Evolutionary conservation across 2,329 filamentous ascomycete species (phyloP), one percentile per base, ranked within the genome.

Genomic region (Dactylellina parvicollis): DNA sequence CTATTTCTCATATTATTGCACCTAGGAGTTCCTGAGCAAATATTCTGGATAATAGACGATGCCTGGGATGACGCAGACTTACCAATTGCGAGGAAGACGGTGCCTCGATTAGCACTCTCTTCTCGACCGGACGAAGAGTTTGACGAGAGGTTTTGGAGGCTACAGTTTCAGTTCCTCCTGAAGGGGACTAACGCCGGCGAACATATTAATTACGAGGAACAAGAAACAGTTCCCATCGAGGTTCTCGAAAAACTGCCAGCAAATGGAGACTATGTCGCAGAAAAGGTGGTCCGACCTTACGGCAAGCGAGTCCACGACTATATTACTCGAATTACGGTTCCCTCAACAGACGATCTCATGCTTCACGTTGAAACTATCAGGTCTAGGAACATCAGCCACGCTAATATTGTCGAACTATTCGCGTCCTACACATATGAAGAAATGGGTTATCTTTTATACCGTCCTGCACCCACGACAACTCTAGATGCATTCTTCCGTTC

Each of bases 51-150:
- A 59, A 87, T 92, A 62, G 90, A 92, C 79, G 87, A 90, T 77
- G 89, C 88, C 18, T 92, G 89, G 89, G 89, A 91, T 76, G 90
- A 93, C 77, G 85, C 87, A 55, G 90, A 93, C 80, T 82, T 93
- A 49, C 90, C 90, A 4, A 84, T 92, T 46, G 83, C 87, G 3
- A 82, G 86, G 60, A 87, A 90, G 57, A 86, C 89, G 69, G 85
- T 92, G 49, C 84, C 86, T 75, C 85, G 86, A 50, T 84, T 92
- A 10, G 83, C 85, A 20, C 82, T 92, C 44, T 87, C 87, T 52
- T 86, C 91, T 78, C 85, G 88, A 71, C 85, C 84, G 59, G 79
- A 90, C 16, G 88, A 90, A 77, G 85, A 83, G 78, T 26, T 69
- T 22, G 70, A 74, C 18, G 64, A 74, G 44, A 88, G 84, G 76